A percentile compares a stretch with the other conserved stretches of the same genome.
Conservation (phyloP, 305 asterid species). For the Striga hermonthica region DNA sequence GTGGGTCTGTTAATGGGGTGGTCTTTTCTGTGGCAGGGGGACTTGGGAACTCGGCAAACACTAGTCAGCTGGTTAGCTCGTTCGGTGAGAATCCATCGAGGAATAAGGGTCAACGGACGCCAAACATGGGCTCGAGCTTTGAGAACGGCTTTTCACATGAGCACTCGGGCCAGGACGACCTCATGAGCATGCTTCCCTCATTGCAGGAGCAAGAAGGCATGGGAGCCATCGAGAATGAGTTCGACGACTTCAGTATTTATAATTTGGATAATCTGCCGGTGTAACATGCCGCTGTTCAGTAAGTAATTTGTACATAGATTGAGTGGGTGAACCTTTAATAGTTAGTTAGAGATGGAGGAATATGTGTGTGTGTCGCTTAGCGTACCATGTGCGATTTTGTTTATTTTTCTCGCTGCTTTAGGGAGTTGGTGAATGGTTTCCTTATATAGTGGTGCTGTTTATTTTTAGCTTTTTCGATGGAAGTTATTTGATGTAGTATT, state of each 20-base stretch:
- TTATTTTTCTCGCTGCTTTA: background rate
- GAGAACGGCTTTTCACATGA: slow-evolving; percentile 37
- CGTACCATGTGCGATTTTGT: background rate
- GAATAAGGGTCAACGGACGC: slow-evolving; percentile 47
- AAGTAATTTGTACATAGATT: background rate
- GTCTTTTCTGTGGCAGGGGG: slow-evolving; percentile 36
- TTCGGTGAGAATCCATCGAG: slow-evolving; percentile 34
- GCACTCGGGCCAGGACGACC: slow-evolving; percentile 67
- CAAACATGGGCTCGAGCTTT: slow-evolving; percentile 41
- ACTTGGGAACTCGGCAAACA: slow-evolving; percentile 30
- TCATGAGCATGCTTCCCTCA: slow-evolving; percentile 46
- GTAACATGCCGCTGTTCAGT: background rate
- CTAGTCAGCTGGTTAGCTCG: slow-evolving; percentile 37
- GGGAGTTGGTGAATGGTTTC: background rate
- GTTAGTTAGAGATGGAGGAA: background rate
- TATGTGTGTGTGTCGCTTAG: background rate
- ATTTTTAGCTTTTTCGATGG: background rate
- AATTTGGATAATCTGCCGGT: slow-evolving; percentile 63
- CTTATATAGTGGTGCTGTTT: background rate
- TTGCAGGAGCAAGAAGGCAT: slow-evolving; percentile 51
- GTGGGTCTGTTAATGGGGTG: too few relatives aligned
- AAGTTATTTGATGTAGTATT: background rate
- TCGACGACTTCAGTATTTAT: slow-evolving; percentile 60
- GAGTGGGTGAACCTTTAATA: background rate
- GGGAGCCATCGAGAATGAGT: slow-evolving; percentile 50